These are phyloP conservation scores for Aspergillus sp. DNA, from an alignment of 2,329 filamentous ascomycete genomes.

Conservation along the genomic window DNA sequence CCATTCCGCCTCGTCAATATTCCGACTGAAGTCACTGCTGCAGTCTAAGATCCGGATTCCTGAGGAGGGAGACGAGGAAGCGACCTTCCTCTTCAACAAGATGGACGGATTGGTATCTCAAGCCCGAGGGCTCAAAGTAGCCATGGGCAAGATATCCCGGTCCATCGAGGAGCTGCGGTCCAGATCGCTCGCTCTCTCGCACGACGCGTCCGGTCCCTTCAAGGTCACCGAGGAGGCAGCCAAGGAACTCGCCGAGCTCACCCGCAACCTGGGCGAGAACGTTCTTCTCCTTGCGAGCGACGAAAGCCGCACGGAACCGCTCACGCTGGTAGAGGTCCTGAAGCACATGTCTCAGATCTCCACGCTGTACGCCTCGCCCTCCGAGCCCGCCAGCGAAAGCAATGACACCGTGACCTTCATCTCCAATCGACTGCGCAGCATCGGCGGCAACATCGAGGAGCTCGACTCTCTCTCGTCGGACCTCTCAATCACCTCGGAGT, in stretches of 20 bases:
- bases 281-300: conserved; percentile 68
- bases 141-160: conserved; percentile 74
- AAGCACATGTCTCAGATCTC: conserved; percentile 51
- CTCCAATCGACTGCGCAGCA: conserved; percentile 62
- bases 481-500: conserved; percentile 71
- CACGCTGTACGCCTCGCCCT: conserved; percentile 22
- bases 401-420: conserved; percentile 68
- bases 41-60: conserved; percentile 60
- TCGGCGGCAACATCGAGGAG: conserved; percentile 66
- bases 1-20: conserved; percentile 67
- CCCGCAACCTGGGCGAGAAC: conserved; percentile 65
- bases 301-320: conserved; percentile 67
- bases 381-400: conserved; percentile 26
- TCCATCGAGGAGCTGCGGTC: conserved; percentile 75
- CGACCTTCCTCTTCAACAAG: conserved; percentile 66
- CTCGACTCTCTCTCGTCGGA: conserved; percentile 69
- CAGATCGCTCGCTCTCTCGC: conserved; percentile 70
- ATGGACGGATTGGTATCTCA: conserved; percentile 71
- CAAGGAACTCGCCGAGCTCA: conserved; percentile 64
- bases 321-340: conserved; percentile 66
- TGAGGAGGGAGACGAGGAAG: conserved; percentile 67
- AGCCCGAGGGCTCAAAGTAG: conserved; percentile 78
- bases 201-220: conserved; percentile 67
- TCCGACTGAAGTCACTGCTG: conserved; percentile 64
- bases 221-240: conserved; percentile 66